These are phyloP conservation scores for Fistulinella cinereoalba DNA, from an alignment of 1,284 basidiomycete species.

Conservation along the genomic window DNA sequence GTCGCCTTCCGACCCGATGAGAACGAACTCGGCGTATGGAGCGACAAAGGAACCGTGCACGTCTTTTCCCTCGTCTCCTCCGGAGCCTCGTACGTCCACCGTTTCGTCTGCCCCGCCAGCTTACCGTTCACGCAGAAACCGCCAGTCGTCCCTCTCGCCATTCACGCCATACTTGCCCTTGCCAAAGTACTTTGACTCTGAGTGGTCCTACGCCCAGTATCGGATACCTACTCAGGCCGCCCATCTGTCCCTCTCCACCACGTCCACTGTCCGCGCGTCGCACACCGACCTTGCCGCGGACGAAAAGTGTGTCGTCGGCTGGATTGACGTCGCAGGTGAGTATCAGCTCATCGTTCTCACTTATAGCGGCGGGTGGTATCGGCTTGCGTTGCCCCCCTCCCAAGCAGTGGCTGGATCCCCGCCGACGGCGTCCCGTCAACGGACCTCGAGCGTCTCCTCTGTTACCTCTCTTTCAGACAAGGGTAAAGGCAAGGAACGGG, in stretches of 20 bases:
- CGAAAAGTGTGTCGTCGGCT: slow-evolving; percentile 82
- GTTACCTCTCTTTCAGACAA: slow-evolving; percentile 50
- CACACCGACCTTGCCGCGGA: slow-evolving; percentile 70
- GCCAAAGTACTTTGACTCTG: slow-evolving; percentile 90
- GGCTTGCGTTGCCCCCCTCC: slow-evolving; percentile 70
- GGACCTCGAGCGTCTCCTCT: slow-evolving; percentile 55
- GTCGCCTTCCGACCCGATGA: slow-evolving; percentile 78
- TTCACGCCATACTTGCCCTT: slow-evolving; percentile 76
- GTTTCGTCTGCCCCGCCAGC: slow-evolving; percentile 3
- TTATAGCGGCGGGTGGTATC: slow-evolving; percentile 91
- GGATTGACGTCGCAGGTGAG: slow-evolving; percentile 70
- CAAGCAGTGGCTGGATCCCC: slow-evolving; percentile 32
- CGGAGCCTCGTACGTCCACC: slow-evolving; percentile 56
- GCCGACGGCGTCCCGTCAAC: slow-evolving; percentile 38
- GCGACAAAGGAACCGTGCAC: slow-evolving; percentile 96
- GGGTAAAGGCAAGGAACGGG: slow-evolving; percentile 55
- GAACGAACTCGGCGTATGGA: slow-evolving; percentile 83
- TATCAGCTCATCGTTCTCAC: slow-evolving; percentile 84
- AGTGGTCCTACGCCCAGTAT: slow-evolving; percentile 93
- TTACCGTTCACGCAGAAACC: slow-evolving; percentile 52
- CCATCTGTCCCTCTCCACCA: slow-evolving; percentile 72
- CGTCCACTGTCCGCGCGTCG: slow-evolving; percentile 52
- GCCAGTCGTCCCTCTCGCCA: slow-evolving; percentile 75
- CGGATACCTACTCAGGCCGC: slow-evolving; percentile 80
- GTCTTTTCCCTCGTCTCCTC: slow-evolving; percentile 74